phyloP scores from a whole-genome alignment of 192 early-diverging fungal genomes.

The Jimgerdemannia lactiflua region DNA sequence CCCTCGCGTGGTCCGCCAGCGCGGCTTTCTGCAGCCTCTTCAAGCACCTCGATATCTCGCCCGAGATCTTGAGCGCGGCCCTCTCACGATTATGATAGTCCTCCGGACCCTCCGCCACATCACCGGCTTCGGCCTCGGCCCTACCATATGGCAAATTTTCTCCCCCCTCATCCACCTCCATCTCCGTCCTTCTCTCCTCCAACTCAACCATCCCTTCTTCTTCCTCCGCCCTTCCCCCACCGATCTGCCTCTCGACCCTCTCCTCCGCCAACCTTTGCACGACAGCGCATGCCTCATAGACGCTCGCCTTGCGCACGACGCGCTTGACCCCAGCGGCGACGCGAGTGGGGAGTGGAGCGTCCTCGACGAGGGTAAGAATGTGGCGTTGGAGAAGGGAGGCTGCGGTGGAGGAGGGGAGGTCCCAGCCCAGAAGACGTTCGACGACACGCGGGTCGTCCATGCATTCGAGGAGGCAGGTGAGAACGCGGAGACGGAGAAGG shows the following conservation, averaged over 20 bases:
- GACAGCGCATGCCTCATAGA: slow-evolving; percentile 15
- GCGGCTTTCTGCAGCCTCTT: neutral
- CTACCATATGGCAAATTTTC: neutral
- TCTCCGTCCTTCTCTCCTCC: neutral
- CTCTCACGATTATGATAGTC: slow-evolving; percentile 4
- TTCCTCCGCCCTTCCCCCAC: slow-evolving; percentile 4
- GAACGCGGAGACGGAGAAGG: slow-evolving; percentile 9
- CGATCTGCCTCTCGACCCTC: neutral
- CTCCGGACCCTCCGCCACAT: neutral
- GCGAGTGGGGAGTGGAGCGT: slow-evolving; percentile 2
- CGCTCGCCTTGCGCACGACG: slow-evolving; percentile 13
- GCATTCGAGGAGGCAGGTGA: slow-evolving; percentile 13
- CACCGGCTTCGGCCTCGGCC: neutral
- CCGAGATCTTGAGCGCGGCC: slow-evolving; percentile 5
- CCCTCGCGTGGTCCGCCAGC: neutral
- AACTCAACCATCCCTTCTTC: neutral
- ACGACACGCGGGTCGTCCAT: slow-evolving; percentile 17
- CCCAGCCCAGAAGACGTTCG: slow-evolving; percentile 15
- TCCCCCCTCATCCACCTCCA: neutral
- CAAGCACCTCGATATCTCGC: neutral
- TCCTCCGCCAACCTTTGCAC: slow-evolving; percentile 15
- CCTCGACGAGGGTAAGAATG: slow-evolving; percentile 15
- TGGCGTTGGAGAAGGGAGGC: slow-evolving; percentile 3
- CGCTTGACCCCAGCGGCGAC: slow-evolving; percentile 9
- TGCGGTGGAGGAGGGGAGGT: neutral